Conservation (phyloP, 2,329 filamentous ascomycete species). For the Fonsecaea pedrosoi region DNA sequence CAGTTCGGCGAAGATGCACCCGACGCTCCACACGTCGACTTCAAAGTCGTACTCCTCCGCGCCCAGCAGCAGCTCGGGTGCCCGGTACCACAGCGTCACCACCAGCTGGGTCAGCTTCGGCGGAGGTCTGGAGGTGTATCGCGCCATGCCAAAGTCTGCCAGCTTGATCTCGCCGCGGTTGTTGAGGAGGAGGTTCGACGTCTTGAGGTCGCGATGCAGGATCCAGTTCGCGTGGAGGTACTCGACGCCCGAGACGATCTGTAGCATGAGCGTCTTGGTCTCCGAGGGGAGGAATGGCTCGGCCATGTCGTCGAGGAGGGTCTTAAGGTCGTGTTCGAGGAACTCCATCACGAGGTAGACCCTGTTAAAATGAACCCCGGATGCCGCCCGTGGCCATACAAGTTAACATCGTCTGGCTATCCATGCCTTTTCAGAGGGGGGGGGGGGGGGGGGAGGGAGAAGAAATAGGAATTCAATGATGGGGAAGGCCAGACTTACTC, state of each 20-base stretch:
- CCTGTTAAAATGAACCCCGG: constrained; percentile 54
- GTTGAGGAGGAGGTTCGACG: constrained; percentile 90
- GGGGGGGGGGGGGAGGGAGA: too few species aligned
- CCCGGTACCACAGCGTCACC: constrained; percentile 95
- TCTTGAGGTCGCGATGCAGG: constrained; percentile 91
- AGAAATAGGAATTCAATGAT: not conserved
- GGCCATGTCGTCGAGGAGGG: constrained; percentile 89
- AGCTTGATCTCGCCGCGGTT: constrained; percentile 95
- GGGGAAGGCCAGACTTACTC: constrained; percentile 56
- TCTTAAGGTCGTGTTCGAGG: constrained; percentile 94
- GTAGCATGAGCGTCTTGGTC: constrained; percentile 84
- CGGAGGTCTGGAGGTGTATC: constrained; percentile 80
- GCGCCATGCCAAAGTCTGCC: constrained; percentile 97
- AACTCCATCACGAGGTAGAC: constrained; percentile 97
- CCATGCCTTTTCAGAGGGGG: constrained; percentile 47
- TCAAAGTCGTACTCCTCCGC: constrained; percentile 74
- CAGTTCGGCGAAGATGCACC: constrained; percentile 94
- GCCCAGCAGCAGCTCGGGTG: constrained; percentile 88
- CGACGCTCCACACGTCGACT: constrained; percentile 94
- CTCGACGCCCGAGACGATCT: constrained; percentile 78
- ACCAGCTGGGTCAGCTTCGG: constrained; percentile 85
- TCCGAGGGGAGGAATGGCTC: constrained; percentile 93
- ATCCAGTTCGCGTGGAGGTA: constrained; percentile 92
- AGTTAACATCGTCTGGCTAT: constrained; percentile 47
- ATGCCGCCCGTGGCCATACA: constrained; percentile 22